Conservation (phyloP, 768 basidiomycete species). For the Nidularia pulvinata region DNA sequence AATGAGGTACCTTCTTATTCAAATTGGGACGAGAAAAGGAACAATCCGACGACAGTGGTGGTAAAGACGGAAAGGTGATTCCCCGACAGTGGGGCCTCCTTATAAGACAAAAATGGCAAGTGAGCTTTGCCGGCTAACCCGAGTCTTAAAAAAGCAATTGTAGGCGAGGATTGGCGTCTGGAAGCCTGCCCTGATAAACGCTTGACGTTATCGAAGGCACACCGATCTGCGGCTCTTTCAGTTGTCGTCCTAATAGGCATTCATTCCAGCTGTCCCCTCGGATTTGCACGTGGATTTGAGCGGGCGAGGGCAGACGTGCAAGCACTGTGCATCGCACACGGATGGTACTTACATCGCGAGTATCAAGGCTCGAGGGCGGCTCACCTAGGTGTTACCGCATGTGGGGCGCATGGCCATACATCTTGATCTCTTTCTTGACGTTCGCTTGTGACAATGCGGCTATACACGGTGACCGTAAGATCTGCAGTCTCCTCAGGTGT, state of each 20-base stretch:
- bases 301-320: too few relatives aligned
- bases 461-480: background rate
- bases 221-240: slow-evolving; percentile 23
- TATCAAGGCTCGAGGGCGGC: too few relatives aligned
- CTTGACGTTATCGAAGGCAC: slow-evolving; percentile 11
- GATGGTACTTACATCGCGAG: too few relatives aligned
- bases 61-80: slow-evolving; percentile 10
- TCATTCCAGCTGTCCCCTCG: slow-evolving; percentile 9
- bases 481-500: too few relatives aligned
- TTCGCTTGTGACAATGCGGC: background rate
- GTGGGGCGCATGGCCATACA: background rate
- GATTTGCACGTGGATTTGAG: too few relatives aligned
- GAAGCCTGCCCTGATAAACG: slow-evolving; percentile 6
- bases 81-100: slow-evolving; percentile 5
- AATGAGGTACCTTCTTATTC: background rate
- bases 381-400: too few relatives aligned
- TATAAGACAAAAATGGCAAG: slow-evolving; percentile 12
- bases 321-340: too few relatives aligned
- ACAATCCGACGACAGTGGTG: background rate
- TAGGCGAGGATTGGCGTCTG: slow-evolving; percentile 26
- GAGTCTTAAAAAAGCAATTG: slow-evolving; percentile 13
- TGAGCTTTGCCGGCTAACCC: slow-evolving; percentile 18
- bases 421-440: background rate
- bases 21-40: background rate
- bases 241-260: background rate